A percentile compares a stretch with the other conserved stretches of the same genome.
Evolutionary conservation across 352 stramenopile species (phyloP).

Genomic region (Phytophthora pisi): DNA sequence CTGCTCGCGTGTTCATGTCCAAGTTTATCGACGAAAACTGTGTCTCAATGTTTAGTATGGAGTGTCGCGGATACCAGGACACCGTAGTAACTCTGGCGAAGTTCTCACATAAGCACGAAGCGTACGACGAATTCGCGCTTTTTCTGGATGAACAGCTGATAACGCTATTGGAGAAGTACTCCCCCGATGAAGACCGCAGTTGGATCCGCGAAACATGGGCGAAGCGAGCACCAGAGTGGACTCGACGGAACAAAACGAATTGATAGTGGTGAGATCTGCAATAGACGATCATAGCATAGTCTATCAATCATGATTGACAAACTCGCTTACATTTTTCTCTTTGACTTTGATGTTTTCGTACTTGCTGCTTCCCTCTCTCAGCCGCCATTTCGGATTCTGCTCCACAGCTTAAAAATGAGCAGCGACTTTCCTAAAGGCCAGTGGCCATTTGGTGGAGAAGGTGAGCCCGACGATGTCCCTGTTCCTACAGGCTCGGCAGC

Average conservation of each 20-base stretch:
- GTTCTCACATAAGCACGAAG: neutral
- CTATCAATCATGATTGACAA: too few species aligned
- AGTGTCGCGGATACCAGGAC: neutral
- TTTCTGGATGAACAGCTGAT: neutral
- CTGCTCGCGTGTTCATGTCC: neutral
- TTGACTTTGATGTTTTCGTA: too few species aligned
- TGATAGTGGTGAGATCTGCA: too few species aligned
- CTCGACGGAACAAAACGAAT: too few species aligned
- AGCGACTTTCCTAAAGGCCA: neutral
- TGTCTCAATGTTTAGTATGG: neutral
- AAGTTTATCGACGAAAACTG: neutral
- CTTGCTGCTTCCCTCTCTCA: too few species aligned
- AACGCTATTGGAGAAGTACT: neutral
- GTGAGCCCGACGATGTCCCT: neutral
- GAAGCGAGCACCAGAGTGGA: neutral
- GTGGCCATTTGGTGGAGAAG: constrained; percentile 13
- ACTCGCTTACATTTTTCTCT: too few species aligned
- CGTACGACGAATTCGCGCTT: neutral
- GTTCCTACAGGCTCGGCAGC: neutral
- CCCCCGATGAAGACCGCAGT: neutral
- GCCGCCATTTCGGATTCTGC: too few species aligned
- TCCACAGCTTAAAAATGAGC: neutral
- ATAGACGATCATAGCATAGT: too few species aligned
- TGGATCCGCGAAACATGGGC: neutral
- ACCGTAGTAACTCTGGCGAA: neutral